Evolutionary conservation across 257 asterid genomes (phyloP).

Genomic region (Nicotiana benthamiana): DNA sequence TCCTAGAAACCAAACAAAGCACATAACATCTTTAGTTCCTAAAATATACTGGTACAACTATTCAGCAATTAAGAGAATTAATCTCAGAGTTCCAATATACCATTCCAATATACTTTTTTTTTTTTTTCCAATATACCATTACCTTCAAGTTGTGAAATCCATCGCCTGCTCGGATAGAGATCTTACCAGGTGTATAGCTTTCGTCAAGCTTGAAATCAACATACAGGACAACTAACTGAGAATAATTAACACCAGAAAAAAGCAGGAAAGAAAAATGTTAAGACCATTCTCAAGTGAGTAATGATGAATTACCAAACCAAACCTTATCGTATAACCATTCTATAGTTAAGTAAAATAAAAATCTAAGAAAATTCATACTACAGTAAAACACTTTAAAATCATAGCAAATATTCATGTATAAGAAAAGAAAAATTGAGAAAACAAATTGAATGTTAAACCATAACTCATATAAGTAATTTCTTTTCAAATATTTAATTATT

Average conservation of each 20-base stretch:
- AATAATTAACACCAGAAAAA: neutral
- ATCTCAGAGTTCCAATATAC: neutral
- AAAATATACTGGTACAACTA: neutral
- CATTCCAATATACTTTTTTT: neutral
- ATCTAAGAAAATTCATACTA: neutral
- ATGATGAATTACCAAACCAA: neutral
- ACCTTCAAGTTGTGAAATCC: slow-evolving; percentile 98
- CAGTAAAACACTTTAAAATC: neutral
- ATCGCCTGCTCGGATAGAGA: slow-evolving; percentile 88
- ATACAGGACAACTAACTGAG: slow-evolving; percentile 53
- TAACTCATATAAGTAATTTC: neutral
- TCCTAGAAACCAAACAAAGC: slow-evolving; percentile 37
- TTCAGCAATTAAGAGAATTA: neutral
- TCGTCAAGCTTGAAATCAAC: slow-evolving; percentile 96
- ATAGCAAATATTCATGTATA: neutral
- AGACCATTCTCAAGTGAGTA: neutral
- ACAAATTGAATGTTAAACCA: neutral
- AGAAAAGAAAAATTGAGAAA: neutral
- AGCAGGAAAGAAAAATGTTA: neutral
- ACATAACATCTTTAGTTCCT: neutral
- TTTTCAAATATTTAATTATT: too few relatives aligned
- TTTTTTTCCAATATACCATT: neutral
- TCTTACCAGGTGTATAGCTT: slow-evolving; percentile 93
- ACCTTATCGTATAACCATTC: neutral
- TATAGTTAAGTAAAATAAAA: neutral